A percentile compares a stretch with the other conserved stretches of the same genome.
phyloP scores from a whole-genome alignment of 306 rosid species.

The Mimosa bimucronata region DNA sequence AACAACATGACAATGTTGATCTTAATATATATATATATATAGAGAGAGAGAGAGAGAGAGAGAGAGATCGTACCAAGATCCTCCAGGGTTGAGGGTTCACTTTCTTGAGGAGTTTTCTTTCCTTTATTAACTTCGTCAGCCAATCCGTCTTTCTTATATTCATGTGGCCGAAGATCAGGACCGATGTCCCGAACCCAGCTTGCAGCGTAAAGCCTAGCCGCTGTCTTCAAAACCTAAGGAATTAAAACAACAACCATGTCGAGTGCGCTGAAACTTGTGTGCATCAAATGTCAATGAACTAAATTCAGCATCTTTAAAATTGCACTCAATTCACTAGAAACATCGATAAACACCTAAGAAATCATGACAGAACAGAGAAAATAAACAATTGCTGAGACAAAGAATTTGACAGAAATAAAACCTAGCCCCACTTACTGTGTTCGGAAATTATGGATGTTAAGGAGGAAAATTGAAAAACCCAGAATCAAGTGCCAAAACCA shows the following conservation, averaged over 20 bases:
- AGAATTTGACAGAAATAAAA: background rate
- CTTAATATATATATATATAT: constrained; percentile 1
- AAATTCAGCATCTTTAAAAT: constrained; percentile 3
- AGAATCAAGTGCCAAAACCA: background rate
- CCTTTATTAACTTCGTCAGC: constrained; percentile 47
- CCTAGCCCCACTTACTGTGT: background rate
- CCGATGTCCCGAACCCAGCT: constrained; percentile 95
- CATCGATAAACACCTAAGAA: background rate
- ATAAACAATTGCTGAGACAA: background rate
- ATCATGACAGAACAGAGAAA: background rate
- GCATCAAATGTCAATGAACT: background rate
- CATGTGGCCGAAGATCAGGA: constrained; percentile 89
- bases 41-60: too few species aligned
- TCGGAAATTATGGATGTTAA: background rate
- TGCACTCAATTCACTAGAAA: constrained; percentile 14
- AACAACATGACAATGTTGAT: constrained; percentile 11
- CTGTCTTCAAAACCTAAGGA: constrained; percentile 76
- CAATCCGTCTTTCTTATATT: constrained; percentile 66
- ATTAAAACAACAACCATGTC: background rate
- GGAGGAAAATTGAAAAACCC: background rate
- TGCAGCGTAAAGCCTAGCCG: constrained; percentile 81
- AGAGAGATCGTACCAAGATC: constrained; percentile 70
- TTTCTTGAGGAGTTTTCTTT: constrained; percentile 51
- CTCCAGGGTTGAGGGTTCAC: constrained; percentile 77
- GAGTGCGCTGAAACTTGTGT: too few species aligned